Evolutionary conservation across 441 rosid genomes (phyloP).

Genomic region (Gossypium davidsonii): DNA sequence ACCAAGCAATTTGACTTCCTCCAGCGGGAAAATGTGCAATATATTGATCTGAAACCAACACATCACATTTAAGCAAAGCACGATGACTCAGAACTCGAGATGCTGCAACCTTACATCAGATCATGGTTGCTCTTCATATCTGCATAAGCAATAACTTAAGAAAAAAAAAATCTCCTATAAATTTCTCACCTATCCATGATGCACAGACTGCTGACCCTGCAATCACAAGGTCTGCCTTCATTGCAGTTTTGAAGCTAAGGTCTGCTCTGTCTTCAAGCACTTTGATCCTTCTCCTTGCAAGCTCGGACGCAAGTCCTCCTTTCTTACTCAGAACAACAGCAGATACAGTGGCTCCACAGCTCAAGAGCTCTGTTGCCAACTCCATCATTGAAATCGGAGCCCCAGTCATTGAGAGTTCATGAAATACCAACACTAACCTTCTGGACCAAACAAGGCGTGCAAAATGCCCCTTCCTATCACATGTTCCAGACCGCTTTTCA

Average conservation of each 20-base stretch:
- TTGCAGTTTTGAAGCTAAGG: constrained; percentile 85
- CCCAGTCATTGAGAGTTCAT: constrained; percentile 96
- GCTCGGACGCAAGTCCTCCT: constrained; percentile 86
- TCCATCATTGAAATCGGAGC: constrained; percentile 98
- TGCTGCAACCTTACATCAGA: neutral
- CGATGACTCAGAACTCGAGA: neutral
- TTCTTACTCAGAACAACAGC: constrained; percentile 89
- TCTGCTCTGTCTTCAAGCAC: constrained; percentile 88
- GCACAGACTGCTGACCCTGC: constrained; percentile 98
- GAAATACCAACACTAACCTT: constrained; percentile 79
- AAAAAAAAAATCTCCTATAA: constrained; percentile 5
- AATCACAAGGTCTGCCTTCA: constrained; percentile 92
- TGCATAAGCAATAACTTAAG: constrained; percentile 1
- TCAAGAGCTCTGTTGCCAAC: constrained; percentile 89
- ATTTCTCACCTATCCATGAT: constrained; percentile 80
- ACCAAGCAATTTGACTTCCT: constrained; percentile 94
- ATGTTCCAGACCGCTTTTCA: constrained; percentile 82
- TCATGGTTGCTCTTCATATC: neutral
- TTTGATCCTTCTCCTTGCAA: constrained; percentile 76
- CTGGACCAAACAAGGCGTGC: constrained; percentile 96
- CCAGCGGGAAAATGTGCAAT: constrained; percentile 83
- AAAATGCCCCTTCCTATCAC: constrained; percentile 85
- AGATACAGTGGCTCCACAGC: constrained; percentile 96
- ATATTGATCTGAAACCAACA: constrained; percentile 66
- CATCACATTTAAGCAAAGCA: neutral